Percentiles rank a stretch among this genome's conserved stretches.
Evolutionary conservation across 1,139 yeast genomes (phyloP).

Genomic region (Geotrichum histeridarum): DNA sequence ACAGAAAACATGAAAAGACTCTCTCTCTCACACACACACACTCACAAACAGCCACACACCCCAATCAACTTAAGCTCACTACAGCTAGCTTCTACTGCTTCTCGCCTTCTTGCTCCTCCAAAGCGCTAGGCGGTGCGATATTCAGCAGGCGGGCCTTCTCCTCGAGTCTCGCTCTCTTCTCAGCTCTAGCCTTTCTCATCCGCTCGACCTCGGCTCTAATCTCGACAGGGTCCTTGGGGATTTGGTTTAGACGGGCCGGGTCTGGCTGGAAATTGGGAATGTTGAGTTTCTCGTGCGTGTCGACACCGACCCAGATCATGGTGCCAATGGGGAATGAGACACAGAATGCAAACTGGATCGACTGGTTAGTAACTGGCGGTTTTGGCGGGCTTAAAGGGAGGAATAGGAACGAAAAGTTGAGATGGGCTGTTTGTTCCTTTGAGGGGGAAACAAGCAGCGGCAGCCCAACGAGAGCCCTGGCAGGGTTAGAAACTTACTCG

Average conservation of each 20-base stretch:
- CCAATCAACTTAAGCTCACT: background rate
- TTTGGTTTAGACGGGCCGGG: slow-evolving; percentile 81
- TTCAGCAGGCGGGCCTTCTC: slow-evolving; percentile 57
- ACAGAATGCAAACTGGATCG: slow-evolving; percentile 66
- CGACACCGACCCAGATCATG: slow-evolving; percentile 89
- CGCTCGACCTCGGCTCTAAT: slow-evolving; percentile 87
- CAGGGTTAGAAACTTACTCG: slow-evolving; percentile 1
- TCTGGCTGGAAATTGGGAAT: slow-evolving; percentile 98
- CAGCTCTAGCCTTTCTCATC: slow-evolving; percentile 67
- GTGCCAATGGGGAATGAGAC: slow-evolving; percentile 78
- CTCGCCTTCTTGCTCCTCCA: background rate
- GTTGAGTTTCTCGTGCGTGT: slow-evolving; percentile 81
- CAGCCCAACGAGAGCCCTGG: background rate
- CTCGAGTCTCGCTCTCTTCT: slow-evolving; percentile 68
- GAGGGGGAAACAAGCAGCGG: background rate
- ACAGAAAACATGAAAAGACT: background rate
- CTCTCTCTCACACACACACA: background rate
- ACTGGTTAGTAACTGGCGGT: background rate
- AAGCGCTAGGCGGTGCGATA: slow-evolving; percentile 5
- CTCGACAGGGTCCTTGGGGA: slow-evolving; percentile 90
- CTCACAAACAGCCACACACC: background rate
- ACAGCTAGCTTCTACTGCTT: background rate
- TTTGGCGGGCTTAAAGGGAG: background rate
- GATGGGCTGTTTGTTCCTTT: background rate
- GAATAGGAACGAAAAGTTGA: background rate